Base-by-base conservation (phyloP, 257 asterid genomes). In the Nicotiana tabacum region DNA sequence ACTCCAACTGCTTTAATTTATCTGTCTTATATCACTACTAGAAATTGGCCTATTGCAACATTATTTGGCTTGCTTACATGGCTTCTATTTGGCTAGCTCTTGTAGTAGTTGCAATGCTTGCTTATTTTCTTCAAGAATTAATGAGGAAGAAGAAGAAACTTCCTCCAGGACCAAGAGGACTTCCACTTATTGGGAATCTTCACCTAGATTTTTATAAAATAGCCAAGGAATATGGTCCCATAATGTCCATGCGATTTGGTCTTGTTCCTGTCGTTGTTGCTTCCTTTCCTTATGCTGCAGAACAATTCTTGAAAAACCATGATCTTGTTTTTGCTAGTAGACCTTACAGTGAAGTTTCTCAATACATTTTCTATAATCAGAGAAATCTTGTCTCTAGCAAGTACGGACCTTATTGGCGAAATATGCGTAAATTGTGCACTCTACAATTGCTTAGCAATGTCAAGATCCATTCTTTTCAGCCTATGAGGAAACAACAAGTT, bases 341-440 rank as follows among this genome's bases (percentile, higher is more conserved):
- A 6, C 81, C 84, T 5, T 53, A 56, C 9, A 16, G 55, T 43
- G 76, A 82, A 81, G 74, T 78, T 16, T 51, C 84, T 8, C 11
- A 13, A 70, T 82, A 48, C 80, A 76, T 76, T 30, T 53, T 48
- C 43, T 24, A 76, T 53, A 35, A 48, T 53, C 61, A 76, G 33
- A 76, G 39, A 74, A 53, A 74, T 53, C 24, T 74, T 3, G 13
- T 74, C 61, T 43, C 79, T 51, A 65, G 29, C 37, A 60, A 69
- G 69, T 82, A 82, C 12, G 84, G 84, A 17, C 65, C 81, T 2
- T 82, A 82, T 30, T 82, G 84, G 84, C 37, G 81, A 12, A 70
- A 58, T 17, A 72, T 82, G 81, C 46, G 81, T 29, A 24, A 48
- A 29, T 29, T 48, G 11, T 76, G 62, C 6, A 48, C 33, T 32